Evolutionary conservation across 208 protist species (phyloP).

Genomic region (Acanthamoeba castellanii): DNA sequence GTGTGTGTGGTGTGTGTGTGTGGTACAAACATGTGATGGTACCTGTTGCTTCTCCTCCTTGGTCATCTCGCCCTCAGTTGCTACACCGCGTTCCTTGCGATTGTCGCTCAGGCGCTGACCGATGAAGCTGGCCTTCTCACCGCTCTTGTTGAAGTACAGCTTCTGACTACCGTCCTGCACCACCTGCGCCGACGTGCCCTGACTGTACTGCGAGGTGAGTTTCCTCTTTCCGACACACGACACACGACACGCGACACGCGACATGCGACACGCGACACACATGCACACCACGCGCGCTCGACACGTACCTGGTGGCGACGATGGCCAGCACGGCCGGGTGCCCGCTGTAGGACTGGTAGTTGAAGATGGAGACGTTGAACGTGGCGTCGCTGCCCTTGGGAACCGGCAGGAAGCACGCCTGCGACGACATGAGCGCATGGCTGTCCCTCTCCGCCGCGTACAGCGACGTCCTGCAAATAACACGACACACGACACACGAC

Average conservation of each 20-base stretch:
- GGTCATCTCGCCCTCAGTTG: conserved; percentile 54
- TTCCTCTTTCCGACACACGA: too few relatives aligned
- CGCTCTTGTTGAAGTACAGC: conserved; percentile 77
- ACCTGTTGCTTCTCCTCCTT: conserved; percentile 73
- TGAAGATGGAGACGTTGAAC: conserved; percentile 75
- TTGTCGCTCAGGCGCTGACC: conserved; percentile 71
- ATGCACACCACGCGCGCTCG: too few relatives aligned
- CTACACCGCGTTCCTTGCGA: conserved; percentile 1
- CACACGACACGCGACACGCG: neutral
- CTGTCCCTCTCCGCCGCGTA: conserved; percentile 22
- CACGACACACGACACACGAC: neutral
- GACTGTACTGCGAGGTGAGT: neutral
- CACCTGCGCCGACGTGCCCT: conserved; percentile 75
- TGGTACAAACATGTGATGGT: neutral
- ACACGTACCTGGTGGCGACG: conserved; percentile 33
- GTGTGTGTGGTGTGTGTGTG: neutral
- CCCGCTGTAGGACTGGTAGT: conserved; percentile 53
- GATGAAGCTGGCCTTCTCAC: conserved; percentile 69
- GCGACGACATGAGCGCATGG: conserved; percentile 72
- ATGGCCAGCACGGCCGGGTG: conserved; percentile 73
- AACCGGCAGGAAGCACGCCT: conserved; percentile 74
- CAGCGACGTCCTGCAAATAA: conserved; percentile 44
- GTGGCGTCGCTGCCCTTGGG: conserved; percentile 52
- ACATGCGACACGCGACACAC: neutral
- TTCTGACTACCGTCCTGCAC: conserved; percentile 56